phyloP scores from a whole-genome alignment of 257 asterid species.

The Prunella vulgaris region DNA sequence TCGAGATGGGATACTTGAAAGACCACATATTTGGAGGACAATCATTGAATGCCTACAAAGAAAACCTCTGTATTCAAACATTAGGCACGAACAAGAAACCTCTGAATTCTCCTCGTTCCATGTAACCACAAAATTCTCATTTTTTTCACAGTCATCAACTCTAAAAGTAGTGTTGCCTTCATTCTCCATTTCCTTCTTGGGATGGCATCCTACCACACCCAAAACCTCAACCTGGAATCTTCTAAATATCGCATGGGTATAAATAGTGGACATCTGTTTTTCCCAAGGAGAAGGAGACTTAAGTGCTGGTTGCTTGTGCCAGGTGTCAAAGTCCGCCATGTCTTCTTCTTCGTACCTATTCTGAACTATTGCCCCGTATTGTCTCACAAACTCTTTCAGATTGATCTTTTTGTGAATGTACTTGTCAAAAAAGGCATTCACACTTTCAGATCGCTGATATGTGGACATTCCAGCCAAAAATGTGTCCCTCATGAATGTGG shows the following conservation, averaged over 20 bases:
- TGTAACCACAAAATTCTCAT: constrained; percentile 63
- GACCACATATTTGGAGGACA: constrained; percentile 94
- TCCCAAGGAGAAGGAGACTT: constrained; percentile 99
- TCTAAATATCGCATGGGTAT: constrained; percentile 83
- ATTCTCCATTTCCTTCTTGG: constrained; percentile 65
- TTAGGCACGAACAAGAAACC: constrained; percentile 90
- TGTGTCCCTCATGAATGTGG: constrained; percentile 61
- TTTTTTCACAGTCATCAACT: constrained; percentile 89
- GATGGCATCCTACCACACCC: constrained; percentile 98
- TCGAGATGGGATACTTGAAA: constrained; percentile 73
- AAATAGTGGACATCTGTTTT: constrained; percentile 87
- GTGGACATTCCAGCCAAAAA: constrained; percentile 88
- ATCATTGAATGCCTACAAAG: constrained; percentile 96
- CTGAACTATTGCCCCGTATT: constrained; percentile 72
- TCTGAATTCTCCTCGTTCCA: constrained; percentile 70
- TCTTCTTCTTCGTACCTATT: constrained; percentile 91
- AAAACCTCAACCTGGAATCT: constrained; percentile 89
- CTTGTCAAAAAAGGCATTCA: constrained; percentile 74
- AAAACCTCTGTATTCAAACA: constrained; percentile 86
- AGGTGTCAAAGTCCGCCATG: constrained; percentile 88
- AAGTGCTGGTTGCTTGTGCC: constrained; percentile 96
- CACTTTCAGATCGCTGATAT: constrained; percentile 73
- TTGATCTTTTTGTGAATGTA: constrained; percentile 77
- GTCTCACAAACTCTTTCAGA: constrained; percentile 84
- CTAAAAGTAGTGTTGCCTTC: constrained; percentile 50